A percentile compares a stretch with the other conserved stretches of the same genome.
These are phyloP conservation scores for Bipolaris bicolor DNA, from an alignment of 2,329 filamentous ascomycete genomes.

Conservation along the genomic window DNA sequence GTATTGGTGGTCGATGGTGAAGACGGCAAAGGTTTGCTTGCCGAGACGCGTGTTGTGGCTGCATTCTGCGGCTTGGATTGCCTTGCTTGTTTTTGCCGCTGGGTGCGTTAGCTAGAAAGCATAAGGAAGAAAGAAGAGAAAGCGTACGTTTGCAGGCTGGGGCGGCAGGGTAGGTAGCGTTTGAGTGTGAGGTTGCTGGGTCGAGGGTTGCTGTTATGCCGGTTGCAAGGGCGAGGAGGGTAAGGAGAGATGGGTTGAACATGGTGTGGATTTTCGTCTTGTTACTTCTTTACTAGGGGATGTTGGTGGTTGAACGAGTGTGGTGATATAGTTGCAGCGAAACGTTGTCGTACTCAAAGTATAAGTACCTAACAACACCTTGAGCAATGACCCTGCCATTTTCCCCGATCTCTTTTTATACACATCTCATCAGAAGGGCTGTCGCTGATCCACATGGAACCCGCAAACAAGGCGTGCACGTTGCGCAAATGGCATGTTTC, in stretches of 20 bases:
- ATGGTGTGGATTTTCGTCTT: neutral
- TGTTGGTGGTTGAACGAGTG: neutral
- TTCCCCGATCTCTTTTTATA: neutral
- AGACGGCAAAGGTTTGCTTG: conserved; percentile 51
- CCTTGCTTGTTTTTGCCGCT: conserved; percentile 42
- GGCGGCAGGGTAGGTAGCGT: conserved; percentile 38
- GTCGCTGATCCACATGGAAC: neutral
- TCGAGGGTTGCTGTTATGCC: conserved; percentile 44
- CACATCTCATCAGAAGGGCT: neutral
- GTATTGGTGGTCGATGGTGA: conserved; percentile 55
- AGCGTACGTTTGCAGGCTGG: conserved; percentile 33
- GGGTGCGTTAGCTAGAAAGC: neutral
- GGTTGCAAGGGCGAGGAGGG: conserved; percentile 18
- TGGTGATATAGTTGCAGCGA: neutral
- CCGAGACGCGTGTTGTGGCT: conserved; percentile 49
- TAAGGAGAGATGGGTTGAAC: conserved; percentile 10
- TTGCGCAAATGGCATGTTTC: neutral
- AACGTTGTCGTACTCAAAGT: no score
- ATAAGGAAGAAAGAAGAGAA: neutral
- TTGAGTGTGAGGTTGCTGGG: conserved; percentile 48
- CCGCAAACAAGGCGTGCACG: neutral
- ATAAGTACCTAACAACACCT: neutral
- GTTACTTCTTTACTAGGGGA: neutral
- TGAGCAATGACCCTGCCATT: neutral
- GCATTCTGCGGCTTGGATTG: conserved; percentile 54